Evolutionary conservation across 2,329 filamentous ascomycete genomes (phyloP), one percentile per base, ranked within the genome.

Genomic region (Exophiala sideris): DNA sequence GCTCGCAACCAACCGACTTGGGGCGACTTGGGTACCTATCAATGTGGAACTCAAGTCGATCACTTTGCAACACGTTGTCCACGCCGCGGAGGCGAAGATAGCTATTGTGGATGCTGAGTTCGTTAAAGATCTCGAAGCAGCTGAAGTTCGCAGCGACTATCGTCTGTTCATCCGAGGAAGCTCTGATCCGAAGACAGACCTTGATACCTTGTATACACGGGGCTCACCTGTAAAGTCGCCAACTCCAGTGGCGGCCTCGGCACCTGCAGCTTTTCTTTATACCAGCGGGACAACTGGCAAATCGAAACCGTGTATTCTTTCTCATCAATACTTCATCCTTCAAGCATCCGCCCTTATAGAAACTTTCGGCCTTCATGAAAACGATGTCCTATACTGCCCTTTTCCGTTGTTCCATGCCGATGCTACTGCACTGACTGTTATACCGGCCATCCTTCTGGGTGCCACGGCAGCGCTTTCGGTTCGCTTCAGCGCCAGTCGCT

Each of bases 281-380:
- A 56, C 53, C 10, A 56, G 53, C 41, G 53, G 53, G 7, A 56
- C 53, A 34, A 60, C 61, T 29, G 61, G 61, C 1, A 52, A 54
- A 35, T 60, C 62, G n/a, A 64, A 63, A 29, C 55, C 59, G 12
- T 57, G 53, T 45, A 41, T 56, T 14, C 45, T 56, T 4, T 52
- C 48, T 33, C 53, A 56, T 38, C 40, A 56, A 41, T 56, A 56
- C 33, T 56, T 56, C 48, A 56, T 56, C 33, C 44, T 56, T 5
- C 53, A 56, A 39, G 53, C 53, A 7, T 34, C n/a, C 5, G 49
- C 18, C 24, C 34, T 56, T n/a, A 52, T 38, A n/a, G 48, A 56
- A n/a, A 32, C 24, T 11, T 56, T 38, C 32, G 53, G 53, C 6
- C 48, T 56, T n/a, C 34, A 44, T 10, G 21, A 44, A 18, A 44